Base-by-base conservation (phyloP, 305 asterid genomes). In the Solanum hybrid region DNA sequence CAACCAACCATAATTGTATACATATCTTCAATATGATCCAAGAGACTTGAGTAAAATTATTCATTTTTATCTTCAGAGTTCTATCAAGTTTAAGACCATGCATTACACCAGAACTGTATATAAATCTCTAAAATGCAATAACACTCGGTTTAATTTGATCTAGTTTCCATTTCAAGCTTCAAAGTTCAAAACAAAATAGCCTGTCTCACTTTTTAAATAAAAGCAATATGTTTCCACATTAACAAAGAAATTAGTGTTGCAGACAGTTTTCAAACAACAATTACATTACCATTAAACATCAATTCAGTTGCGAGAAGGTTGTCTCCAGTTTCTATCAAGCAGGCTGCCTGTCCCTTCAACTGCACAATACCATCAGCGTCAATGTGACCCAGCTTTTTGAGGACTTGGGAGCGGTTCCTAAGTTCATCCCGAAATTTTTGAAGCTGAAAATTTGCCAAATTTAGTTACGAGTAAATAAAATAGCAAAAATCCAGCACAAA, bases 351-450 rank as follows among this genome's bases (percentile, higher is more conserved):
- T 80, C 99, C 99, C 92, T 97, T 97, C 94, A 96, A 91, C 92
- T 95, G 99, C 88, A 96, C 98, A 72, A 97, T 94, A 17, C 97
- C 94, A 91, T 97, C 99, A 88, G 93, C 88, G 89, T 96, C 98
- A 90, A 97, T 94, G 90, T 97, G 99, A 46, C 99, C 99, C 90
- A 97, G 94, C 91, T 92, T 96, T 91, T 94, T 96, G 77, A 97
- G 95, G 89, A 97, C 99, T 89, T 97, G 96, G n/a, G 98, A 97
- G 17, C 99, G 98, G 89, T 97, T 97, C 92, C 95, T 97, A 88
- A 97, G 99, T 93, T 97, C 99, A 90, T 97, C 98, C 27, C 98
- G 96, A 64, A 96, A 96, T 91, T 96, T 97, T 96, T 97, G 98
- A 92, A 96, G 98, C 98, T 97, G 96, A 87, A 89, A 92, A 87